These are phyloP conservation scores for Paralagenidium karlingii DNA, from an alignment of 352 stramenopile species.

Conservation along the genomic window DNA sequence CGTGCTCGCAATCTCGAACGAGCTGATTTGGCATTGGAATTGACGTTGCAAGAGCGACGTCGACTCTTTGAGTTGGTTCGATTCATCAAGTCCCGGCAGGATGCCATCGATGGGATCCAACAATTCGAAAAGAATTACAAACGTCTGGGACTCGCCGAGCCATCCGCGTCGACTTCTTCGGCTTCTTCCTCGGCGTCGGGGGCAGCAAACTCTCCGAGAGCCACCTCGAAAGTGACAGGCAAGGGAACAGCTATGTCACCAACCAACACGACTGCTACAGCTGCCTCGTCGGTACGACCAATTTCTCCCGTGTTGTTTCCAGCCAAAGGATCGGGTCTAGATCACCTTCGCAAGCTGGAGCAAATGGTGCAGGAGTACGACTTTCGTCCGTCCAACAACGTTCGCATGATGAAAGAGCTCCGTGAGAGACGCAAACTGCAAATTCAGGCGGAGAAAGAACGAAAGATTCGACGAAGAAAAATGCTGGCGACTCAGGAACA, in stretches of 20 bases:
- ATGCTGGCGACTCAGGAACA: slow-evolving; percentile 23
- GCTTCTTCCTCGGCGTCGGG: too few species aligned
- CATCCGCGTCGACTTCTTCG: too few species aligned
- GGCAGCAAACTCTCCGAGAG: too few species aligned
- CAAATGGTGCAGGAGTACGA: slow-evolving; percentile 29
- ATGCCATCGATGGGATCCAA: slow-evolving; percentile 25
- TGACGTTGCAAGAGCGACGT: slow-evolving; percentile 31
- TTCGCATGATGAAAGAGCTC: slow-evolving; percentile 79
- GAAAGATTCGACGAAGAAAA: slow-evolving; percentile 30
- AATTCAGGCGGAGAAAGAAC: slow-evolving; percentile 51
- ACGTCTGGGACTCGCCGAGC: slow-evolving; percentile 24
- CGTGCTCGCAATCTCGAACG: slow-evolving; percentile 21
- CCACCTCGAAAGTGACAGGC: too few species aligned
- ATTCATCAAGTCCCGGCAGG: slow-evolving; percentile 15
- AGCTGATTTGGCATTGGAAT: slow-evolving; percentile 40
- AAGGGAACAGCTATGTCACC: too few species aligned
- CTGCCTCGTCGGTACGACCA: too few species aligned
- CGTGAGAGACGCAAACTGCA: slow-evolving; percentile 50
- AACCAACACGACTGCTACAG: too few species aligned
- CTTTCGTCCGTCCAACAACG: slow-evolving; percentile 63
- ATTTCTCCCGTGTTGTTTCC: too few species aligned
- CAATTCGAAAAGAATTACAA: slow-evolving; percentile 58
- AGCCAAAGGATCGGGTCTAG: slow-evolving; percentile 18
- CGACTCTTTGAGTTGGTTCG: slow-evolving; percentile 15
- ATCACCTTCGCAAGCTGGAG: slow-evolving; percentile 28